phyloP scores from a whole-genome alignment of 345 rosid species.

The Hevea brasiliensis region DNA sequence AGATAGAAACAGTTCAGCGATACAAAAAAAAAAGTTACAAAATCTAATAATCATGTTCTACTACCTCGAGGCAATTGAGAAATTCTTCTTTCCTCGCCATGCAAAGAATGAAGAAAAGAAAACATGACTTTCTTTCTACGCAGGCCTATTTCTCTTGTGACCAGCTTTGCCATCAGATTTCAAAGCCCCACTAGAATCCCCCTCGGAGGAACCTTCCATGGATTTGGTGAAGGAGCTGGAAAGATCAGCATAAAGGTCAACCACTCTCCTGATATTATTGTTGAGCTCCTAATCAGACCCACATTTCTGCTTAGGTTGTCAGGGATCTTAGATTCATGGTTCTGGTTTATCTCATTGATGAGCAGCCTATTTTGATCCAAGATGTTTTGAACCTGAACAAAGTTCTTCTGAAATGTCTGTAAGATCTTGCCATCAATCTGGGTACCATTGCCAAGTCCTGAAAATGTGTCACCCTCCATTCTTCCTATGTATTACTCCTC shows the following conservation, averaged over 20 bases:
- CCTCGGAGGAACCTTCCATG: constrained; percentile 64
- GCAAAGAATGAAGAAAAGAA: constrained; percentile 25
- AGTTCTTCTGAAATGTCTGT: constrained; percentile 70
- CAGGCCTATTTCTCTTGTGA: constrained; percentile 57
- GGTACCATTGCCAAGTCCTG: constrained; percentile 52
- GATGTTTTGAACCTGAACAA: constrained; percentile 66
- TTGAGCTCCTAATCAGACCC: constrained; percentile 79
- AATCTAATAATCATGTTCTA: constrained; percentile 35
- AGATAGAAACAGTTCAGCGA: constrained; percentile 28
- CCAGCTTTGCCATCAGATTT: constrained; percentile 59
- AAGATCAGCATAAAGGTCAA: constrained; percentile 67
- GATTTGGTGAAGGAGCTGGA: constrained; percentile 61
- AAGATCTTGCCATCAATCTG: constrained; percentile 57
- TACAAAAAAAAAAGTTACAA: constrained; percentile 25
- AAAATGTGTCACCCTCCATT: constrained; percentile 68
- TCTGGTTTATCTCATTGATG: constrained; percentile 75
- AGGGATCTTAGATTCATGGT: constrained; percentile 72
- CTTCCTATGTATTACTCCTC: constrained; percentile 2
- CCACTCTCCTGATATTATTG: constrained; percentile 73
- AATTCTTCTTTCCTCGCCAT: constrained; percentile 22
- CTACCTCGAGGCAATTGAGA: constrained; percentile 27
- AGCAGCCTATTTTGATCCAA: constrained; percentile 70
- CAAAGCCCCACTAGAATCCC: constrained; percentile 53
- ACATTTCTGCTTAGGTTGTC: constrained; percentile 69
- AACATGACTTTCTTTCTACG: constrained; percentile 10